phyloP scores from a whole-genome alignment of 2,329 filamentous ascomycete genomes.

The Beauveria brongniartii region DNA sequence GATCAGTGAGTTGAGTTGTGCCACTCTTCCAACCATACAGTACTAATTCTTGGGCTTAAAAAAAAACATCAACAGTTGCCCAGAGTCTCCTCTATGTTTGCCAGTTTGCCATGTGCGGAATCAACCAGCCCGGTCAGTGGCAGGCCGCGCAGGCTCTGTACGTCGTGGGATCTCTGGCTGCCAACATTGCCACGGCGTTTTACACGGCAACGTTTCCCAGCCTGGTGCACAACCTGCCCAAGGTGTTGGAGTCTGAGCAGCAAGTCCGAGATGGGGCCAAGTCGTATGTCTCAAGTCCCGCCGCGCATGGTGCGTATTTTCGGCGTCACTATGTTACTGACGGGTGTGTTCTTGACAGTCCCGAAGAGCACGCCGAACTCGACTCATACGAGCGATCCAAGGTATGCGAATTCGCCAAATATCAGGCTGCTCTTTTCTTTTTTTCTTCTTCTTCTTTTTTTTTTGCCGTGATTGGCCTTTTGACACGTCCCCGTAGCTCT shows the following conservation, averaged over 20 bases:
- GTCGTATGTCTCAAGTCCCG: not conserved
- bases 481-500: constrained; percentile 8
- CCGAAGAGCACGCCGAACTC: constrained; percentile 15
- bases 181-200: constrained; percentile 16
- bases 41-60: no score
- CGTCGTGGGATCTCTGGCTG: constrained; percentile 15
- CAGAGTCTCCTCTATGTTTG: constrained; percentile 13
- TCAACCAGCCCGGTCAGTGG: constrained; percentile 14
- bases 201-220: constrained; percentile 16
- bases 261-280: constrained; percentile 12
- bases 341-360: not conserved
- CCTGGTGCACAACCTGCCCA: constrained; percentile 15
- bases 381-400: constrained; percentile 16
- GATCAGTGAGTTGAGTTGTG: constrained; percentile 12
- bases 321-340: not conserved
- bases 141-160: constrained; percentile 15
- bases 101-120: constrained; percentile 17
- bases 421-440: not conserved
- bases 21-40: not conserved
- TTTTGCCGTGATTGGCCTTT: accelerated
- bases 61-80: not conserved
- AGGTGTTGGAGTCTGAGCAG: constrained; percentile 15
- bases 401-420: not conserved
- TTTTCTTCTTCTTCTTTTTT: no score
- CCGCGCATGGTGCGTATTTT: not conserved